Conservation (phyloP, 257 asterid species). For the Solanum corneliomulleri region DNA sequence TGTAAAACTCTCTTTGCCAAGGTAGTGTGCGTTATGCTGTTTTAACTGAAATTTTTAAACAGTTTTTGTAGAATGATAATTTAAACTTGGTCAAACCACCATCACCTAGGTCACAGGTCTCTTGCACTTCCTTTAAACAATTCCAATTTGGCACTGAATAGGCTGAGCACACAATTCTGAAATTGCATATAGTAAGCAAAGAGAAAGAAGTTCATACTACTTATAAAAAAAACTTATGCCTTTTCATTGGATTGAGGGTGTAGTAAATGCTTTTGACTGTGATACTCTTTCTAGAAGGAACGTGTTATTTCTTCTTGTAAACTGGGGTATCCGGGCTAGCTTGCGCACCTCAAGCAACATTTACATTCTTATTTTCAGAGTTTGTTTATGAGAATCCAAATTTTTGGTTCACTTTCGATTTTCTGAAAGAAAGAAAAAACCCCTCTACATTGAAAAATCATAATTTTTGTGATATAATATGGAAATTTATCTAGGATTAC, state of each 20-base stretch:
- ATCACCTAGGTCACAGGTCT: neutral
- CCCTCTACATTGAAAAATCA: neutral
- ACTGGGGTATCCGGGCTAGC: neutral
- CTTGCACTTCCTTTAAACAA: neutral
- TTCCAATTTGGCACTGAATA: neutral
- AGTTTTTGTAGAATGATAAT: neutral
- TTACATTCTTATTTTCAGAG: neutral
- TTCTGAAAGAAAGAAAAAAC: neutral
- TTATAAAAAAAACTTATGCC: neutral
- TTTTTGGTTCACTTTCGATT: neutral
- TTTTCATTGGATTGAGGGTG: neutral
- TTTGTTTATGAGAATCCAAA: neutral
- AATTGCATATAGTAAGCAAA: neutral
- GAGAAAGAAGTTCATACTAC: neutral
- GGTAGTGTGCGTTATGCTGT: neutral
- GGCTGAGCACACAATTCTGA: neutral
- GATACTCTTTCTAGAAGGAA: neutral
- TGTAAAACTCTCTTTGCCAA: neutral
- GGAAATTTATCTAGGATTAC: neutral
- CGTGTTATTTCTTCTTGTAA: neutral
- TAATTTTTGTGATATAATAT: neutral
- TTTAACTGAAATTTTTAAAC: neutral
- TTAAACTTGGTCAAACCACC: neutral
- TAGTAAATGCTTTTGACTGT: neutral
- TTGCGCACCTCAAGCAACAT: neutral